Percentiles rank a stretch among this genome's conserved stretches.
These are phyloP conservation scores for Hibiscus syriacus DNA, from an alignment of 345 rosid genomes.

Conservation along the genomic window DNA sequence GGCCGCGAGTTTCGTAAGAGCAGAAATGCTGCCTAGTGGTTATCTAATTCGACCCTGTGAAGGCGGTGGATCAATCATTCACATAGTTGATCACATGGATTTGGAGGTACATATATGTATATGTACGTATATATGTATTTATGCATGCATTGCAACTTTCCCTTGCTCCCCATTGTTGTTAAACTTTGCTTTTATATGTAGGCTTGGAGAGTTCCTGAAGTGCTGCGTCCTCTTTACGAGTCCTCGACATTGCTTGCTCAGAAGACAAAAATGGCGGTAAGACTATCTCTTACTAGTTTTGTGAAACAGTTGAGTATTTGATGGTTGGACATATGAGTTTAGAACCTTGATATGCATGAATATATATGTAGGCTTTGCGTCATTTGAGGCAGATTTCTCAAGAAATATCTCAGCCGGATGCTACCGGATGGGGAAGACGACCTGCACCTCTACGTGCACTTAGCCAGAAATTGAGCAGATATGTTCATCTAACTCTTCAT, in stretches of 20 bases:
- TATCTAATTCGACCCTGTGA: constrained; percentile 94
- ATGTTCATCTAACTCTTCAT: constrained; percentile 2
- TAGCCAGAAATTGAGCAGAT: constrained; percentile 92
- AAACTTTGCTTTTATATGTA: constrained; percentile 20
- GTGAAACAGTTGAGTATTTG: neutral
- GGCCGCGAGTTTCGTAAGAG: constrained; percentile 84
- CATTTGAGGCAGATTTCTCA: constrained; percentile 88
- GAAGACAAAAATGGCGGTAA: constrained; percentile 91
- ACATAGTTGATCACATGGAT: constrained; percentile 90
- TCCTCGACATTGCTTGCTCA: constrained; percentile 91
- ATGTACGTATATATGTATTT: neutral
- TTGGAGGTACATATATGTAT: too few relatives aligned
- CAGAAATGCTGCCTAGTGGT: constrained; percentile 90
- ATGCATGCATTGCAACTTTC: constrained; percentile 10
- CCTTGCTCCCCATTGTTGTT: constrained; percentile 8
- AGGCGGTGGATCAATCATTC: constrained; percentile 96
- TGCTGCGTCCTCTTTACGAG: constrained; percentile 89
- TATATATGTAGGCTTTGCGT: constrained; percentile 79
- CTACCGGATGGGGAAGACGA: constrained; percentile 81
- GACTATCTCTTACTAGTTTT: neutral
- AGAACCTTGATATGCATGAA: constrained; percentile 1
- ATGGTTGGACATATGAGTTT: neutral
- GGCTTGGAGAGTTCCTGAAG: constrained; percentile 99
- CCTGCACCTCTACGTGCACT: constrained; percentile 90
- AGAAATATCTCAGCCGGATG: constrained; percentile 88